Percentiles rank a stretch among this genome's conserved stretches.
phyloP scores from a whole-genome alignment of 129 eudicot genomes.

The Heracleum sosnowskyi region DNA sequence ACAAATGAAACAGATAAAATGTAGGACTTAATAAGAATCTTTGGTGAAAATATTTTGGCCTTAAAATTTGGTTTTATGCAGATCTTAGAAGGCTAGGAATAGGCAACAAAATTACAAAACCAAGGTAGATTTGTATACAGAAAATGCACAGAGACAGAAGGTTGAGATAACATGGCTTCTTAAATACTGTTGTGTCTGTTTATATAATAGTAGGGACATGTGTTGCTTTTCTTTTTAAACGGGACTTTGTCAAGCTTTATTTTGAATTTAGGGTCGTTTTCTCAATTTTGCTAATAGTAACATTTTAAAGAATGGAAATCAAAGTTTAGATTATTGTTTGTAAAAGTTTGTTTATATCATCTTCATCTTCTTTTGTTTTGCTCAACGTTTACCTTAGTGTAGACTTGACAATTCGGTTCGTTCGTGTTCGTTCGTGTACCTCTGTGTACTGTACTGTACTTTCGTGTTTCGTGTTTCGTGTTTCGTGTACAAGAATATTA shows the following conservation, averaged over 20 bases:
- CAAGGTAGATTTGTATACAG: neutral
- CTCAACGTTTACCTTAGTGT: no score
- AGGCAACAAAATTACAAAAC: neutral
- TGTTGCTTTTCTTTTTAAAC: neutral
- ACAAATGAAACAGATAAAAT: conserved; percentile 2
- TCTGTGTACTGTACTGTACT: no score
- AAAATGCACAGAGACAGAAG: neutral
- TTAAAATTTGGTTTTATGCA: conserved; percentile 1
- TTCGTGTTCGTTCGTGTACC: no score
- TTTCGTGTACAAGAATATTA: no score
- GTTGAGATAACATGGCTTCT: neutral
- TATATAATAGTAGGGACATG: conserved; percentile 1
- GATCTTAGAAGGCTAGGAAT: neutral
- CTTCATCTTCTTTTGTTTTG: no score
- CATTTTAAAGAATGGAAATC: no score
- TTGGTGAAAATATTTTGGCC: neutral
- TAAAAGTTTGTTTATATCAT: no score
- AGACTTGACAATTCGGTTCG: no score
- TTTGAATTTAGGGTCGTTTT: neutral
- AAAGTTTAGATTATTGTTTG: no score
- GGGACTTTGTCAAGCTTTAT: neutral
- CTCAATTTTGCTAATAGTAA: neutral
- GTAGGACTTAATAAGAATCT: neutral
- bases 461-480: no score
- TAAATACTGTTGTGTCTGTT: neutral